These are phyloP conservation scores for Hanseniaspora occidentalis DNA, from an alignment of 805 yeast species.

Conservation along the genomic window DNA sequence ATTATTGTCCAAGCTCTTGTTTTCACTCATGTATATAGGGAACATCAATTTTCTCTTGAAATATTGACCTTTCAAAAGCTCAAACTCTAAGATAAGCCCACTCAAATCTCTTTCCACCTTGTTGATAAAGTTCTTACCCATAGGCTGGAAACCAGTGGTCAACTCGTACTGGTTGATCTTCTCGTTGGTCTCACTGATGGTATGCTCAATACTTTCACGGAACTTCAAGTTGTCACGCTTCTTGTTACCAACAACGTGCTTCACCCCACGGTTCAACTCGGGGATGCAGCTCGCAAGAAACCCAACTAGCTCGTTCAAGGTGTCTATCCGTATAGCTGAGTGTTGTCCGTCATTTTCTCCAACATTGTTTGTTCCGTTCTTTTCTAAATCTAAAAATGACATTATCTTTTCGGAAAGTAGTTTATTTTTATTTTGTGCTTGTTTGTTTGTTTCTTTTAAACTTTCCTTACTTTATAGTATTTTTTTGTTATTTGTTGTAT, in stretches of 20 bases:
- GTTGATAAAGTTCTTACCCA: conserved; percentile 1
- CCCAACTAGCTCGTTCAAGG: not conserved
- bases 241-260: not conserved
- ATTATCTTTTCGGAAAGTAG: conserved; percentile 3
- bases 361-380: not conserved
- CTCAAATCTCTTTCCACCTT: conserved; percentile 34
- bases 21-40: conserved; percentile 7
- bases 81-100: conserved; percentile 36
- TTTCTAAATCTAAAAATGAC: conserved; percentile 17
- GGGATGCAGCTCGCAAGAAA: not conserved
- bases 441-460: not conserved
- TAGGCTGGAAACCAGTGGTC: conserved; percentile 3
- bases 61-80: conserved; percentile 31
- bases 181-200: conserved; percentile 7
- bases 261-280: not conserved
- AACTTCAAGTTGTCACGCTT: conserved; percentile 23
- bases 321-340: not conserved
- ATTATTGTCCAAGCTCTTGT: not conserved
- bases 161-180: conserved; percentile 6
- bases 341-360: not conserved
- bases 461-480: conserved; percentile 12
- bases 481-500: too few relatives aligned
- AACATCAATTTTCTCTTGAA: conserved; percentile 30
- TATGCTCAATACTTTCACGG: conserved; percentile 12
- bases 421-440: not conserved